These are phyloP conservation scores for Termitomyces heimii DNA, from an alignment of 768 basidiomycete genomes.

Conservation along the genomic window DNA sequence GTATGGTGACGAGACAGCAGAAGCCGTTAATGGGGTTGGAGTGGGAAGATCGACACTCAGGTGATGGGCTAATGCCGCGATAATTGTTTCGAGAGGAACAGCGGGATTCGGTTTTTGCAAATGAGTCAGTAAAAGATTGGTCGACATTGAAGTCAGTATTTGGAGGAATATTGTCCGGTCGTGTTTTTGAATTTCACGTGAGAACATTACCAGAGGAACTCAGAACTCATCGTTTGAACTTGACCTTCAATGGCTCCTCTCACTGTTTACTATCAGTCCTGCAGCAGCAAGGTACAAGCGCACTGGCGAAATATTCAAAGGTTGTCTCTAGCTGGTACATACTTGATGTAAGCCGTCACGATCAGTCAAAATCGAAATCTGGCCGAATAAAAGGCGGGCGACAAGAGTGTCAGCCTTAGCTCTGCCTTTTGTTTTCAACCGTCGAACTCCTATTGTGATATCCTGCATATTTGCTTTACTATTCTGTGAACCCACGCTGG, in stretches of 20 bases:
- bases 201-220: not conserved
- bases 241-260: not conserved
- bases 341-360: not conserved
- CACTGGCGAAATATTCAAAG: not conserved
- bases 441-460: slow-evolving; percentile 1
- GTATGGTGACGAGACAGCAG: slow-evolving; percentile 49
- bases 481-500: slow-evolving; percentile 21
- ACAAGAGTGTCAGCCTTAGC: slow-evolving; percentile 11
- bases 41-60: slow-evolving; percentile 42
- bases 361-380: slow-evolving; percentile 6
- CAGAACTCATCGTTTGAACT: too few species aligned
- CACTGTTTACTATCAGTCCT: not conserved
- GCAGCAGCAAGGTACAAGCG: not conserved
- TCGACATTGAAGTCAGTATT: slow-evolving; percentile 10
- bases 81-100: slow-evolving; percentile 42
- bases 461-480: slow-evolving; percentile 8
- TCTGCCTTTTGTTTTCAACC: slow-evolving; percentile 9
- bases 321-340: not conserved
- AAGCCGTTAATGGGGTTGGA: slow-evolving; percentile 54
- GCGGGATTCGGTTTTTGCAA: slow-evolving; percentile 39
- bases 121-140: slow-evolving; percentile 39
- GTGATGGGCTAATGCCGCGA: slow-evolving; percentile 54
- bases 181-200: not conserved
- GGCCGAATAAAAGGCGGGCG: slow-evolving; percentile 3
- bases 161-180: not conserved